Percentiles rank a stretch among this genome's conserved stretches.
Evolutionary conservation across 1,284 basidiomycete species (phyloP).

Genomic region (Ganoderma boninense): DNA sequence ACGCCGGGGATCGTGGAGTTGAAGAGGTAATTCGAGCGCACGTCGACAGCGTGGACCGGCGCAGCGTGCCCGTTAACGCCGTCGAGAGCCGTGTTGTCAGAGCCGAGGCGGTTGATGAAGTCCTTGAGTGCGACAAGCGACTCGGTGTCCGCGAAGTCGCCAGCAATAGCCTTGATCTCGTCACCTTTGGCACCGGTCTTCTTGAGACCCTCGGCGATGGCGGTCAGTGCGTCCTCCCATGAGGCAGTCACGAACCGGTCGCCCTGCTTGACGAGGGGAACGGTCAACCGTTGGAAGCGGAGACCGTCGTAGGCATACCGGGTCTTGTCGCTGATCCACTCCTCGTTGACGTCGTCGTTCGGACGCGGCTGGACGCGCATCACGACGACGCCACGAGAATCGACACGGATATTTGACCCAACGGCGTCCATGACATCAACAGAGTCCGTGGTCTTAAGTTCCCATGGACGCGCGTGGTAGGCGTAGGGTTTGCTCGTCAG

Average conservation of each 20-base stretch:
- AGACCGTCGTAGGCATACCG: constrained; percentile 97
- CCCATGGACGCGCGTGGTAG: constrained; percentile 97
- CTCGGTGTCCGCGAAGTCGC: constrained; percentile 94
- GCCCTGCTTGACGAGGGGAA: constrained; percentile 90
- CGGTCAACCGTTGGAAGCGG: constrained; percentile 94
- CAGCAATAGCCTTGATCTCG: constrained; percentile 96
- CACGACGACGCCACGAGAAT: constrained; percentile 95
- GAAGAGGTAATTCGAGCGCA: constrained; percentile 97
- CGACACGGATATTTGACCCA: constrained; percentile 96
- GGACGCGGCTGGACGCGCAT: constrained; percentile 97
- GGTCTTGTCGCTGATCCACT: constrained; percentile 99
- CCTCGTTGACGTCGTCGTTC: constrained; percentile 99
- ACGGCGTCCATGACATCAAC: constrained; percentile 98
- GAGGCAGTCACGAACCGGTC: constrained; percentile 92
- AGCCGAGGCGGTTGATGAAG: constrained; percentile 92
- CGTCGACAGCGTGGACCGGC: constrained; percentile 86
- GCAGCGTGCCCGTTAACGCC: constrained; percentile 70
- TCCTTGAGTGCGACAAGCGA: constrained; percentile 95
- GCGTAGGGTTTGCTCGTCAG: constrained; percentile 98
- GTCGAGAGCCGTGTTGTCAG: constrained; percentile 93
- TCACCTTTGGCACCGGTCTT: constrained; percentile 89
- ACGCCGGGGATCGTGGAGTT: constrained; percentile 94
- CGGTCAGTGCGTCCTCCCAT: constrained; percentile 92
- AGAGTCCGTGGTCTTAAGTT: constrained; percentile 98
- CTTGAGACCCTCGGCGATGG: constrained; percentile 83